Base-by-base conservation (phyloP, 1,284 basidiomycete species). In the Malassezia globosa region DNA sequence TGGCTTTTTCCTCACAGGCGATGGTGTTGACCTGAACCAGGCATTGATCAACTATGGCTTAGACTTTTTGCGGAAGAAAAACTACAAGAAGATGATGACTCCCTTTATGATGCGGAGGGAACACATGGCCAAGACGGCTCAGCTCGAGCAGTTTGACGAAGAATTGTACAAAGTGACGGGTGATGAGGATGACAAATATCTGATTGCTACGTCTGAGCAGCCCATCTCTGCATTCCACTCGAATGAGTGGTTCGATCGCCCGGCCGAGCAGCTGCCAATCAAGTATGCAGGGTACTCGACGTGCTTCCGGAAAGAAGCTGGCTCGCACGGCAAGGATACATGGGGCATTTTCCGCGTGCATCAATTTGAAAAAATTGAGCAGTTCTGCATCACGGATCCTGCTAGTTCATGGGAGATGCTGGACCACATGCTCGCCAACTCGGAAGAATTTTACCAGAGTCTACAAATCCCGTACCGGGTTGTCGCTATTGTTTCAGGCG, bases 301-400 rank as follows among this genome's bases (percentile, higher is more conserved):
- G n/a, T 97, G 92, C 73, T 99, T 99, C 83, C 81, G 94, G 39
- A 97, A 96, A 75, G 92, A 99, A 76, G 92, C 92, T 4, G 94
- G 92, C 39, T 85, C 87, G 4, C 87, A 89, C 37, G 94, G 94
- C 13, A 84, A 88, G 49, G 94, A 99, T 68, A 96, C 94, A 76
- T 96, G 92, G 89, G 94, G 92, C 51, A 95, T 96, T 74, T 97
- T 97, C 82, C 86, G 94, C 29, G 90, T 97, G 43, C 94, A 99
- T 73, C 94, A 99, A 75, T 99, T 99, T 64, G 94, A 99, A 75
- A 99, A 99, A 76, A 80, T 99, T 44, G 94, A 99, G 73, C 79
- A 80, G 72, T 97, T 97, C 75, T 83, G 85, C 76, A 80, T 99
- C 62, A 95, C 90, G 19, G 84, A 88, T 46, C 90, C 94, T 3